These are phyloP conservation scores for Boehmeria nivea DNA, from an alignment of 306 rosid genomes.

Conservation along the genomic window DNA sequence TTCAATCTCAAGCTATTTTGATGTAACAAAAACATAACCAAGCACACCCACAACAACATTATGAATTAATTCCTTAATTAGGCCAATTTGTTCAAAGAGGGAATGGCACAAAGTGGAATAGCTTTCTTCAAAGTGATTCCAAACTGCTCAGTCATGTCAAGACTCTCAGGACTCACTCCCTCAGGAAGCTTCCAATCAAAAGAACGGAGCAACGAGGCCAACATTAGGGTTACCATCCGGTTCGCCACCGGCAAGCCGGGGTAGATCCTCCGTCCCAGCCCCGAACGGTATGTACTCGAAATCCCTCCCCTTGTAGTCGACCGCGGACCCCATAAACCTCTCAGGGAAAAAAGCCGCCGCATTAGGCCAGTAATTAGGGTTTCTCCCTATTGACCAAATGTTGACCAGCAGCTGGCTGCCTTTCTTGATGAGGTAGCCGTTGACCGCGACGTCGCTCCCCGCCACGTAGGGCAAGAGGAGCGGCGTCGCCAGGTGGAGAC, in stretches of 20 bases:
- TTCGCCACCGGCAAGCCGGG: constrained; percentile 32
- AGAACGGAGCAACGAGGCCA: constrained; percentile 16
- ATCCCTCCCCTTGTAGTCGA: constrained; percentile 25
- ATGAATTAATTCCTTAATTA: too few species aligned
- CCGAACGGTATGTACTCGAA: constrained; percentile 27
- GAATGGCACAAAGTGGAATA: too few species aligned
- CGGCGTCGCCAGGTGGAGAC: constrained; percentile 28
- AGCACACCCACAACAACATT: too few species aligned
- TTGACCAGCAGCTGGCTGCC: constrained; percentile 22
- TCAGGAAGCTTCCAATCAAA: constrained; percentile 31
- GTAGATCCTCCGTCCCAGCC: constrained; percentile 27
- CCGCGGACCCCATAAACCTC: constrained; percentile 8
- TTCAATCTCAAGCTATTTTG: too few species aligned
- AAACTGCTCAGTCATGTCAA: constrained; percentile 16
- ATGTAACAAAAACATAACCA: too few species aligned
- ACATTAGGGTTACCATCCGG: neutral
- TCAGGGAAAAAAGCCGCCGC: constrained; percentile 17
- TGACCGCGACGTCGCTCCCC: constrained; percentile 5
- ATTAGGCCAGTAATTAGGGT: constrained; percentile 17
- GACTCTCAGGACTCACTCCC: constrained; percentile 7
- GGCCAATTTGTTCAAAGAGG: too few species aligned
- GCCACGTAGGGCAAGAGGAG: constrained; percentile 29
- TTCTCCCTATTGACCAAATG: constrained; percentile 20
- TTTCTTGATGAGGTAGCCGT: constrained; percentile 21
- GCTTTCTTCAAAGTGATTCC: constrained; percentile 9